These are phyloP conservation scores for Chrysosporium queenslandicum DNA, from an alignment of 2,329 filamentous ascomycete species.

Conservation along the genomic window DNA sequence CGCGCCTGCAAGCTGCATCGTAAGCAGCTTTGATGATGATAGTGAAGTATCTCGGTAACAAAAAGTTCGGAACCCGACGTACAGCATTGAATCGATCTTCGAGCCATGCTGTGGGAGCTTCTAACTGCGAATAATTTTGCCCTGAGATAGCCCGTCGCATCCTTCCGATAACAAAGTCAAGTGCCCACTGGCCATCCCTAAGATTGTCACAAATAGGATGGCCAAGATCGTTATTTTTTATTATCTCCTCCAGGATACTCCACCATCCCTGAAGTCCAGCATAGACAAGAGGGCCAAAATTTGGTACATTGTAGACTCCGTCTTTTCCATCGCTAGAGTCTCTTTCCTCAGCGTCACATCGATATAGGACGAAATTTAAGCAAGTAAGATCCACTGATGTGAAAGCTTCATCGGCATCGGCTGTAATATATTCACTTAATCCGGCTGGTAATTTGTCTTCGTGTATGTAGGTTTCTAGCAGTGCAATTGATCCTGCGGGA, in stretches of 20 bases:
- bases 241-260: slow-evolving; percentile 77
- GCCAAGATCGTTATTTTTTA: slow-evolving; percentile 79
- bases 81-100: slow-evolving; percentile 77
- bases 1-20: slow-evolving; percentile 67
- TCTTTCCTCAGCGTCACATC: slow-evolving; percentile 78
- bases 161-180: slow-evolving; percentile 76
- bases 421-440: slow-evolving; percentile 76
- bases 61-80: slow-evolving; percentile 72
- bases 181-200: slow-evolving; percentile 78
- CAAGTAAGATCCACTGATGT: slow-evolving; percentile 64
- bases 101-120: slow-evolving; percentile 64
- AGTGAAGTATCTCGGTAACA: slow-evolving; percentile 87
- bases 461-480: slow-evolving; percentile 95
- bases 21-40: slow-evolving; percentile 82
- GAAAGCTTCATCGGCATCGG: slow-evolving; percentile 70
- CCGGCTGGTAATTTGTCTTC: slow-evolving; percentile 72
- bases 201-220: slow-evolving; percentile 91
- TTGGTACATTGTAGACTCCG: slow-evolving; percentile 81
- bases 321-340: slow-evolving; percentile 69
- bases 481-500: slow-evolving; percentile 82
- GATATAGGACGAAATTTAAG: slow-evolving; percentile 84
- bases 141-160: slow-evolving; percentile 61
- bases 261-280: slow-evolving; percentile 98
- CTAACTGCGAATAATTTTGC: slow-evolving; percentile 52
- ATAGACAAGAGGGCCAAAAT: slow-evolving; percentile 76